Base-by-base conservation (phyloP, 495 filamentous ascomycete species). In the Aspergillus sclerotiicarbonarius region DNA sequence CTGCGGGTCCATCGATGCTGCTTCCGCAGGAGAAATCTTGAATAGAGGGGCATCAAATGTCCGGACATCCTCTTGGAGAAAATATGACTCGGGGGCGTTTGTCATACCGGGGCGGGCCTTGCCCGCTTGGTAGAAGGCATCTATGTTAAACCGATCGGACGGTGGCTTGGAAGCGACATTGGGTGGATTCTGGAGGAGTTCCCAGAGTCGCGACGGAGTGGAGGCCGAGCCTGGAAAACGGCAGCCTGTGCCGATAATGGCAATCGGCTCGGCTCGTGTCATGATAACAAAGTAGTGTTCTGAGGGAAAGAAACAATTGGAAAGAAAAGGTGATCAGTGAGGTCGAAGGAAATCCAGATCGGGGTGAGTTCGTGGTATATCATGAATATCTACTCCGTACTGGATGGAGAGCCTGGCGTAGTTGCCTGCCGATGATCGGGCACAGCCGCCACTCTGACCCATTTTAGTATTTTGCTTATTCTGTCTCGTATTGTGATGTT, bases 41-140 rank as follows among this genome's bases (percentile, higher is more conserved):
- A 88, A 87, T 61, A 87, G 87, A 0, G 62, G 54, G 15, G 72
- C 63, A 20, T 83, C 78, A 46, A 83, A 83, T 6, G 58, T 44
- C 0, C 66, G 60, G 5, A 73, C 49, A 46, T 82, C 75, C 47
- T 77, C 71, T 0, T 67, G 25, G 0, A 81, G 49, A 8, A 80
- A 71, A 53, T 79, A 76, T 1, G 74, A 67, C 1, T 70, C 63
- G 18, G 58, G 13, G 6, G 60, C 68, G 16, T 70, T 68, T 16
- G 44, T 61, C 8, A 49, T 58, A 1, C 68, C 66, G 13, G 68
- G 65, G 18, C 58, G 47, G 3, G 6, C 31, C 6, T 52, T 54
- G 12, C 66, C 61, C 18, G 57, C 54, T 30, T 69, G 62, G 44
- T 71, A 69, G 39, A 73, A 73, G 6, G 56, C 63, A 8, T 66